These are phyloP conservation scores for Aurantiochytrium sp. DNA, from an alignment of 108 stramenopile species.

Conservation along the genomic window DNA sequence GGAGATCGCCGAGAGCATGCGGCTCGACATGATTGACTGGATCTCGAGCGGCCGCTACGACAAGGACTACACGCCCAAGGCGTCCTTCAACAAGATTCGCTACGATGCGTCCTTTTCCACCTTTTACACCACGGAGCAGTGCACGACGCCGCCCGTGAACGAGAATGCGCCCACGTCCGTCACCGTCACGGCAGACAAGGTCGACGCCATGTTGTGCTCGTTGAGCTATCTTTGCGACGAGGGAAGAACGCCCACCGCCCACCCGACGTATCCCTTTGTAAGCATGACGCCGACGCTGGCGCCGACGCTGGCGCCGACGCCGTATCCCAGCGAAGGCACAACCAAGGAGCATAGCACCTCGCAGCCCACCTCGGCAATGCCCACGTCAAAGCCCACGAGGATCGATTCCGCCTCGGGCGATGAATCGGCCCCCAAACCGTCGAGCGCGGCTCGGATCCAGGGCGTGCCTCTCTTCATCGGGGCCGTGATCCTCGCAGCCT, in stretches of 20 bases:
- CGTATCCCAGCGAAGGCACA: too few species aligned
- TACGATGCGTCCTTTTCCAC: neutral
- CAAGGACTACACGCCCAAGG: neutral
- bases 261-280: neutral
- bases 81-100: neutral
- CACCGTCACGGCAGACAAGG: neutral
- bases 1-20: neutral
- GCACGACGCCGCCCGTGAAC: neutral
- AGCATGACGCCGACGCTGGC: neutral
- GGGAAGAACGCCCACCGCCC: neutral
- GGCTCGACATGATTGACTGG: neutral
- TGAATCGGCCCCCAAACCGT: too few species aligned
- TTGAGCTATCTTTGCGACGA: neutral
- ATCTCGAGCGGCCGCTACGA: neutral
- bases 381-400: too few species aligned
- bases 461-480: too few species aligned
- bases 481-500: too few species aligned
- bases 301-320: too few species aligned
- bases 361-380: too few species aligned
- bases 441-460: too few species aligned
- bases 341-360: neutral
- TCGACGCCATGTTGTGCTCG: neutral
- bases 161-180: neutral
- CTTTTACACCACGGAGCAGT: neutral
- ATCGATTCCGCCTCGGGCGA: too few species aligned